Base-by-base conservation (phyloP, 1,284 basidiomycete genomes). In the Lentinula novae-zelandiae region DNA sequence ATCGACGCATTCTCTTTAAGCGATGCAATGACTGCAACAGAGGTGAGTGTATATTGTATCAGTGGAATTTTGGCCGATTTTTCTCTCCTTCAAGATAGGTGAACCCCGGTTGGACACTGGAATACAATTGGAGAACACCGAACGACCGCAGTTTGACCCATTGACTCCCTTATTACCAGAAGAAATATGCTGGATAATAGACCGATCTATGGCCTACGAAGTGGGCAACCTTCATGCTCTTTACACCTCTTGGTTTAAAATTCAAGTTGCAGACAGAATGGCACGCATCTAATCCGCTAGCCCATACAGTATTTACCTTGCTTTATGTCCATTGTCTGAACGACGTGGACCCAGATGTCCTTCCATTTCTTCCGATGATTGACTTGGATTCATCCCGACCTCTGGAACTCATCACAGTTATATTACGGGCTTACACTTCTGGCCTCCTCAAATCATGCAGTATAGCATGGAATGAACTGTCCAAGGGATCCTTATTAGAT, bases 81-180 rank as follows among this genome's bases (percentile, higher is more conserved):
- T 13, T 20, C n/a, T 13, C 12, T 44, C 42, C 56, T 40, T 44
- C 31, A 67, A 95, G 92, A 94, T 96, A 62, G 92, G 93, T 60
- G 93, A 96, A 72, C 88, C 92, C 10, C 85, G 92, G 13, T 87
- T 96, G 72, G 95, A 98, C 73, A 92, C 86, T 62, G 94, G 95
- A 5, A 78, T 92, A 64, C 78, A 83, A 2, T 71, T 77, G 31
- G 78, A 80, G 34, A 69, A 31, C 44, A 34, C 20, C 20, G 15
- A 15, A 46, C 39, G 31, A 17, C 76, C 75, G 0, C 71, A 74
- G 3, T 96, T 96, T 68, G 78, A 95, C 66, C 85, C 92, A 0
- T 71, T 84, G 36, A 70, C 78, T 0, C 80, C 82, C 0, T 75
- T 96, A 39, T 73, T 87, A 0, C 85, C 90, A 0, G 79, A 87